A percentile compares a stretch with the other conserved stretches of the same genome.
Conservation (phyloP, 1,284 basidiomycete genomes). For the Cryptococcus sp. region DNA sequence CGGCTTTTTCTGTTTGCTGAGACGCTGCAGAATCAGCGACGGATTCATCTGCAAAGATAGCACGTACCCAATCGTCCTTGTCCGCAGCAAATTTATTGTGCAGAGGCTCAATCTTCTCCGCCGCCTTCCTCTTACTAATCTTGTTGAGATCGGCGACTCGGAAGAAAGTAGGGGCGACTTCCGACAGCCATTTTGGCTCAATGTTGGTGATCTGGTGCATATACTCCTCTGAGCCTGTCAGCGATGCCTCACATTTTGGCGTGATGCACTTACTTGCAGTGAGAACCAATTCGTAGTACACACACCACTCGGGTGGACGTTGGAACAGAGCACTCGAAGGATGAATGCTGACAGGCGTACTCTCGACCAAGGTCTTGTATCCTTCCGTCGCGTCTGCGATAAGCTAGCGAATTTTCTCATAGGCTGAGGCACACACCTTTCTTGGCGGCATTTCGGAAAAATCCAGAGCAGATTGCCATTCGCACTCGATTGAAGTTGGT, state of each 20-base stretch:
- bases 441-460: slow-evolving; percentile 93
- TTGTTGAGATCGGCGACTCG: slow-evolving; percentile 91
- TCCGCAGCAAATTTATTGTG: slow-evolving; percentile 46
- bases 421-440: slow-evolving; percentile 60
- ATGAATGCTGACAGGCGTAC: slow-evolving; percentile 96
- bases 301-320: slow-evolving; percentile 72
- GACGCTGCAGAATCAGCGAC: slow-evolving; percentile 19
- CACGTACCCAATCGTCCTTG: slow-evolving; percentile 49
- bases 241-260: not conserved
- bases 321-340: slow-evolving; percentile 97
- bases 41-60: not conserved
- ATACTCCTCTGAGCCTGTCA: slow-evolving; percentile 62
- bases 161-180: slow-evolving; percentile 95
- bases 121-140: slow-evolving; percentile 93
- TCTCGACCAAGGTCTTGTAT: slow-evolving; percentile 98
- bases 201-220: slow-evolving; percentile 92
- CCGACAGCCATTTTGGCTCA: slow-evolving; percentile 97
- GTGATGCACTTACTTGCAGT: slow-evolving; percentile 53
- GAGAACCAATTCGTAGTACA: slow-evolving; percentile 70
- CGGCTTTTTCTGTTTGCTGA: slow-evolving; percentile 17
- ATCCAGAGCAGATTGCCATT: slow-evolving; percentile 93
- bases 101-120: slow-evolving; percentile 91
- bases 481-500: slow-evolving; percentile 90
- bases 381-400: slow-evolving; percentile 52
- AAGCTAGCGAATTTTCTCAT: slow-evolving; percentile 1